phyloP scores from a whole-genome alignment of 169 alveolate species.

The Cryptosporidium andersoni region DNA sequence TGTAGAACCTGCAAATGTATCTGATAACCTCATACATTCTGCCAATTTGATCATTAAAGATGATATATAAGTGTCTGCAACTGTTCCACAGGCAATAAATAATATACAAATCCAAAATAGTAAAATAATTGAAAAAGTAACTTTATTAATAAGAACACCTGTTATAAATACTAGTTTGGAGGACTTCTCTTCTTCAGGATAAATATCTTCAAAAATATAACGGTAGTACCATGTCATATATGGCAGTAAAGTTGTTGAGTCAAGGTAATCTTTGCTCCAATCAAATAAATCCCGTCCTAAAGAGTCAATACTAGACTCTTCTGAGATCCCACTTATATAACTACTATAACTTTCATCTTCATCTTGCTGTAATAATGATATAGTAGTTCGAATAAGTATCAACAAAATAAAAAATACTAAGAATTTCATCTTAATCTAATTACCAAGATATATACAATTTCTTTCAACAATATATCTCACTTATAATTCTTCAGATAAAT shows the following conservation, averaged over 20 bases:
- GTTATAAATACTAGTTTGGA: conserved; percentile 3
- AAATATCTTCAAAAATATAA: conserved; percentile 37
- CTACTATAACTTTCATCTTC: conserved; percentile 47
- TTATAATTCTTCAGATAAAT: too few species aligned
- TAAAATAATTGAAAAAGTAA: conserved; percentile 32
- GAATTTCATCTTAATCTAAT: too few species aligned
- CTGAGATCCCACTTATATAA: conserved; percentile 5
- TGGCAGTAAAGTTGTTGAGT: conserved; percentile 45
- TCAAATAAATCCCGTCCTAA: conserved; percentile 17
- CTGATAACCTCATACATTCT: conserved; percentile 49
- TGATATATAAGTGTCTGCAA: conserved; percentile 64
- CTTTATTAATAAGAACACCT: conserved; percentile 26
- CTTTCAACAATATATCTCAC: too few species aligned
- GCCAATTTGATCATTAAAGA: conserved; percentile 55
- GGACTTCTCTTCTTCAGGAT: conserved; percentile 3
- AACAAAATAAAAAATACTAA: too few species aligned
- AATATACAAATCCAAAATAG: conserved; percentile 48
- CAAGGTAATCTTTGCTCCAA: conserved; percentile 24
- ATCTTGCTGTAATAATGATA: background rate
- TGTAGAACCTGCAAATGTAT: conserved; percentile 68
- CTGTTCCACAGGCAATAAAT: conserved; percentile 68
- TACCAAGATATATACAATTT: too few species aligned
- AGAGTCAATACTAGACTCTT: conserved; percentile 38
- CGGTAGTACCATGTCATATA: conserved; percentile 24
- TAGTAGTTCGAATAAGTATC: background rate